Base-by-base conservation (phyloP, 2,329 filamentous ascomycete species). In the Colletotrichum tabaci region DNA sequence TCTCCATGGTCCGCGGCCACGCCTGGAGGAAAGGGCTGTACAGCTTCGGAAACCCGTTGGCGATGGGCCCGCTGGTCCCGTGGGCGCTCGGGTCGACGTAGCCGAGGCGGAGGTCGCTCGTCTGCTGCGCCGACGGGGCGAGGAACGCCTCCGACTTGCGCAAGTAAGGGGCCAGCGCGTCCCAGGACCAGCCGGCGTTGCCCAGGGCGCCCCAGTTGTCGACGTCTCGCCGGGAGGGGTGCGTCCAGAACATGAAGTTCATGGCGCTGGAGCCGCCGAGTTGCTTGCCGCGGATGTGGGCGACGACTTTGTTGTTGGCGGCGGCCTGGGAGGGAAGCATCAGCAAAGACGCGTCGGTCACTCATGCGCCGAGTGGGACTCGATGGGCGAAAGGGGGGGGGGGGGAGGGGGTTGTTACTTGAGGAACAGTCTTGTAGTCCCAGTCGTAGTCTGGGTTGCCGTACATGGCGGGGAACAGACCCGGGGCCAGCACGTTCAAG, bases 211-310 rank as follows among this genome's bases (percentile, higher is more conserved):
- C 86, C 89, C 89, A 92, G 0, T 83, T 84, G 77, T 91, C 86
- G 56, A 88, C 87, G 55, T 89, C 87, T 46, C 82, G 81, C 46
- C 76, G 79, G 60, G 80, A 82, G 8, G 83, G 86, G 42, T 86
- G 82, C 64, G 84, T 84, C 82, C 84, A 85, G 58, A 88, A 86
- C 86, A 90, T 87, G 73, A 87, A 88, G 74, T 91, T 91, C 58
- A 91, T 83, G 0, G 87, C 87, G 18, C 85, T 88, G 8, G 90
- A 90, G 8, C 91, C 92, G 21, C 92, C 92, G 0, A 93, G 83
- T 23, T 67, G 63, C 52, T 74, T 74, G 13, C 71, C 73, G 38
- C 73, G 73, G 49, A 68, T 62, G 13, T 74, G 72, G 18, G 61
- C 65, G 52, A 74, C 53, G 12, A 66, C 42, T 13, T 61, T 62